These are phyloP conservation scores for Fusarium humuli DNA, from an alignment of 2,329 filamentous ascomycete species.

Conservation along the genomic window DNA sequence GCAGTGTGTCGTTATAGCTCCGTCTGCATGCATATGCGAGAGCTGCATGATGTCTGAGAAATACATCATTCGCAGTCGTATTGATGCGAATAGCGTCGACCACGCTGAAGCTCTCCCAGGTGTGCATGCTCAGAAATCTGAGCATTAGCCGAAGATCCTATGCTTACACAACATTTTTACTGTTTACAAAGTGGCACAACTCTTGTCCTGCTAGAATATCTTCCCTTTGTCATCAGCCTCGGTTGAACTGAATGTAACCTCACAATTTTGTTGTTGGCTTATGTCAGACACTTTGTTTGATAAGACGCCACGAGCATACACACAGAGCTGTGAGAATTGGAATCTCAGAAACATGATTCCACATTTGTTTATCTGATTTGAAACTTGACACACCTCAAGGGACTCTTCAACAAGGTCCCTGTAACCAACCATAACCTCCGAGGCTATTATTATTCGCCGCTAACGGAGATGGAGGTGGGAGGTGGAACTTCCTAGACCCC, in stretches of 20 bases:
- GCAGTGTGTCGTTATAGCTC: slow-evolving; percentile 10
- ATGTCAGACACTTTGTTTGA: neutral
- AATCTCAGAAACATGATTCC: slow-evolving; percentile 27
- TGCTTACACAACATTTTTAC: neutral
- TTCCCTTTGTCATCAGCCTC: slow-evolving; percentile 7
- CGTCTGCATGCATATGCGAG: slow-evolving; percentile 23
- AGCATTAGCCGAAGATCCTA: neutral
- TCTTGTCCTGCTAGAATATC: neutral
- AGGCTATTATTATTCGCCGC: slow-evolving; percentile 9
- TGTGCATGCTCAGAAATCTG: neutral
- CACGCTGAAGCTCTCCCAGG: neutral
- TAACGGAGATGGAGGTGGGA: slow-evolving; percentile 16
- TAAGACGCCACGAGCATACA: too few species aligned
- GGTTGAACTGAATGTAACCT: neutral
- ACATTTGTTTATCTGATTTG: slow-evolving; percentile 14
- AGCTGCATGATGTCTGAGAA: slow-evolving; percentile 6
- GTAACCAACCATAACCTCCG: slow-evolving; percentile 10
- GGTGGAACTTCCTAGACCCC: slow-evolving; percentile 1
- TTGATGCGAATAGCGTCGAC: slow-evolving; percentile 12
- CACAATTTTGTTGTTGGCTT: neutral
- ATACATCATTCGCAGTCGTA: slow-evolving; percentile 15
- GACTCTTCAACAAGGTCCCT: slow-evolving; percentile 8
- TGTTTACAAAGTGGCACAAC: neutral
- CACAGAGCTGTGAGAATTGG: neutral
- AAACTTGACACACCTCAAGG: neutral